These are phyloP conservation scores for Logfia minima DNA, from an alignment of 129 eudicot species.

Conservation along the genomic window DNA sequence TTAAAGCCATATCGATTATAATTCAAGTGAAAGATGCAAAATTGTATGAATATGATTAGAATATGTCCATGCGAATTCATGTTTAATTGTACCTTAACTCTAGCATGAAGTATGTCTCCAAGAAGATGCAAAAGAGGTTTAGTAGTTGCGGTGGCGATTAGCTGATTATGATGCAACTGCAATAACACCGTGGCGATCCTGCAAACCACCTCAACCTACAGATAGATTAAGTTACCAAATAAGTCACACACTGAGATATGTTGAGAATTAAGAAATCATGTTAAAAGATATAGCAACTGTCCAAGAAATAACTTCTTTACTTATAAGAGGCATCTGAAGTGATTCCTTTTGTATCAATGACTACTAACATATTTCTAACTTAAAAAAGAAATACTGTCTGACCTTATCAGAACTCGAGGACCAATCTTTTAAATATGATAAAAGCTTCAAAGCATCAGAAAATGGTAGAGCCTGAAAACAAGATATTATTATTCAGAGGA, in stretches of 20 bases:
- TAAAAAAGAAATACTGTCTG: not conserved
- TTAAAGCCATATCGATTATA: not conserved
- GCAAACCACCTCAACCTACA: constrained; percentile 91
- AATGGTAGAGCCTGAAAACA: constrained; percentile 84
- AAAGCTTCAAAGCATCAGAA: constrained; percentile 83
- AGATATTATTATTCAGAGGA: constrained; percentile 11
- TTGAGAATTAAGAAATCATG: not conserved
- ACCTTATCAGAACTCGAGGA: constrained; percentile 73
- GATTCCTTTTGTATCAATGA: not conserved
- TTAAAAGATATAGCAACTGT: not conserved
- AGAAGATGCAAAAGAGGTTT: constrained; percentile 71
- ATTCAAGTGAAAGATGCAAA: not conserved
- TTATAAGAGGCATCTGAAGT: not conserved
- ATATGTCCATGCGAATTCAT: not conserved
- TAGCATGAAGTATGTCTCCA: constrained; percentile 71
- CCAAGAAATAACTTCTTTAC: not conserved
- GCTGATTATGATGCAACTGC: constrained; percentile 81
- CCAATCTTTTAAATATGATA: constrained; percentile 79
- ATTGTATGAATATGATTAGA: not conserved
- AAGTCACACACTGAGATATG: not conserved
- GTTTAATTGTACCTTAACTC: constrained; percentile 68
- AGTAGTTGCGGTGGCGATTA: constrained; percentile 70
- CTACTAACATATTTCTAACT: not conserved
- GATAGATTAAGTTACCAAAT: constrained; percentile 21
- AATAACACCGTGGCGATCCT: constrained; percentile 68